phyloP scores from a whole-genome alignment of 768 basidiomycete species.

The Daedaleopsis sinensis region DNA sequence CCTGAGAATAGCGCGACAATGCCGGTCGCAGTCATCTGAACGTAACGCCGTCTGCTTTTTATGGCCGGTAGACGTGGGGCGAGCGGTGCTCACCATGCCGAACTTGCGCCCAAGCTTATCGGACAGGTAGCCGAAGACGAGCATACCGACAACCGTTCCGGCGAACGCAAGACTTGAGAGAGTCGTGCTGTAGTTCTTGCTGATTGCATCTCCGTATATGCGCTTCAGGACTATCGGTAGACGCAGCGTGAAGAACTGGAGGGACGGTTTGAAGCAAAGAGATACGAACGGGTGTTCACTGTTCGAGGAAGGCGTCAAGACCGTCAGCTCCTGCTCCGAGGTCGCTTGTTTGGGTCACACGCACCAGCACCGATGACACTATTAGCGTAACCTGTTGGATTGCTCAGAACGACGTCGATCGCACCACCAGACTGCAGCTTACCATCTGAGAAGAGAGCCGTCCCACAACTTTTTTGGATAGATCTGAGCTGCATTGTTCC shows the following conservation, averaged over 20 bases:
- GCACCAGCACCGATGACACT: slow-evolving; percentile 75
- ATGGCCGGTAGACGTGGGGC: neutral
- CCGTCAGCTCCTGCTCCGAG: neutral
- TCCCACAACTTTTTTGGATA: slow-evolving; percentile 64
- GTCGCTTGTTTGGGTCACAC: slow-evolving; percentile 28
- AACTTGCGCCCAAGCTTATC: slow-evolving; percentile 89
- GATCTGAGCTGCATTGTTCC: neutral
- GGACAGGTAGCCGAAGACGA: slow-evolving; percentile 78
- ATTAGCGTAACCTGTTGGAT: slow-evolving; percentile 72
- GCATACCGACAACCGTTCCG: slow-evolving; percentile 87
- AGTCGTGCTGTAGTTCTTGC: slow-evolving; percentile 58
- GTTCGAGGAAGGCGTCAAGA: neutral
- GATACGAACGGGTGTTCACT: slow-evolving; percentile 70
- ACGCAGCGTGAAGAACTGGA: neutral
- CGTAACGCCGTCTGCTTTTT: slow-evolving; percentile 5
- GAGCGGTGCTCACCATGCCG: slow-evolving; percentile 65
- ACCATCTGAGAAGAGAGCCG: slow-evolving; percentile 89
- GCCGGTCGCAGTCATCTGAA: slow-evolving; percentile 75
- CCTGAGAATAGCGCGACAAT: slow-evolving; percentile 86
- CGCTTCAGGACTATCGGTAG: slow-evolving; percentile 59
- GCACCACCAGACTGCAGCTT: slow-evolving; percentile 6
- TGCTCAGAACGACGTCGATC: neutral
- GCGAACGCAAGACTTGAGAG: slow-evolving; percentile 79
- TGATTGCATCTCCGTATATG: slow-evolving; percentile 66
- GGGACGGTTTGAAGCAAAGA: slow-evolving; percentile 24